Evolutionary conservation across 371 early-diverging fungal species (phyloP).

Genomic region (Rhizopus sp.): DNA sequence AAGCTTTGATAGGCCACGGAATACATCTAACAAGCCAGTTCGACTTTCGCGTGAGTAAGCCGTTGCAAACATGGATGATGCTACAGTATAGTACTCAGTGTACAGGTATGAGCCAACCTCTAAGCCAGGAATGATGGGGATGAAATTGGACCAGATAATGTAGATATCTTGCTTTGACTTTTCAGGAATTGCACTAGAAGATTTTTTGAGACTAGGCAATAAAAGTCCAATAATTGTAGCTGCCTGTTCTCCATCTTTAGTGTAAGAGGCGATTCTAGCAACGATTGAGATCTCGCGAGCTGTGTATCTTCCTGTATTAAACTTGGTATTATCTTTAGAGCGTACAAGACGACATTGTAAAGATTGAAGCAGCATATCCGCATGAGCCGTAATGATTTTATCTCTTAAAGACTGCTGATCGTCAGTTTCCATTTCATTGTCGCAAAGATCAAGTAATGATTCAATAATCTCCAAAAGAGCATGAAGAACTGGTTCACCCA

Average conservation of each 20-base stretch:
- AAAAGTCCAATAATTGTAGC: constrained; percentile 75
- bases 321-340: constrained; percentile 50
- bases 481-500: constrained; percentile 67
- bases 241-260: constrained; percentile 69
- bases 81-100: constrained; percentile 57
- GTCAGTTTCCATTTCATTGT: constrained; percentile 49
- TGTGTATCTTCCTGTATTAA: constrained; percentile 60
- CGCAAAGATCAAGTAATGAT: constrained; percentile 61
- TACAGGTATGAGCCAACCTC: constrained; percentile 44
- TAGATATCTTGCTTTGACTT: constrained; percentile 84
- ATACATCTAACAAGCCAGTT: constrained; percentile 57
- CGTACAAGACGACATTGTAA: constrained; percentile 61
- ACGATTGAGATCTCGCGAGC: constrained; percentile 80
- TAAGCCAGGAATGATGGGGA: constrained; percentile 58
- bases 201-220: constrained; percentile 78
- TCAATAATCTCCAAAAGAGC: constrained; percentile 80
- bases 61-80: constrained; percentile 63
- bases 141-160: constrained; percentile 72
- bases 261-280: constrained; percentile 75
- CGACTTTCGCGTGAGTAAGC: constrained; percentile 62
- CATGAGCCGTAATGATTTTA: constrained; percentile 62
- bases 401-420: constrained; percentile 40
- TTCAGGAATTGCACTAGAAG: constrained; percentile 73
- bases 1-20: constrained; percentile 64
- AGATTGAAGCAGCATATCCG: constrained; percentile 63